Conservation (phyloP, 352 stramenopile genomes). For the Phytophthora boehmeriae region DNA sequence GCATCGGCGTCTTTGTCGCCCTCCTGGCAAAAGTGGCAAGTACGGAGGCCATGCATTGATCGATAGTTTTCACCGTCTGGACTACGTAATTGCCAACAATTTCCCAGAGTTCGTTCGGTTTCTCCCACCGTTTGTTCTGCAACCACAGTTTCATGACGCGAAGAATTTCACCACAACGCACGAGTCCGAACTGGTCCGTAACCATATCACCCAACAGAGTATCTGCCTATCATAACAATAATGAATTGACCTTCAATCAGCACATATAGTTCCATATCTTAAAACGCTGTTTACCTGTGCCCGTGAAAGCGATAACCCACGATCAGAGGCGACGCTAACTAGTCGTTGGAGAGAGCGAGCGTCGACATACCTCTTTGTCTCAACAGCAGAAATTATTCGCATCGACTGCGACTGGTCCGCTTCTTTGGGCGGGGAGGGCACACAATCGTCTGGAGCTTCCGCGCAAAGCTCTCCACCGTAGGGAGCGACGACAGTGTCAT, state of each 20-base stretch:
- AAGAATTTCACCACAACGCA: constrained; percentile 54
- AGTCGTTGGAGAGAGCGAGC: constrained; percentile 46
- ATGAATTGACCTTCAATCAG: too few relatives aligned
- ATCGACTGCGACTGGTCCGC: constrained; percentile 16
- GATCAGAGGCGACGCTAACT: constrained; percentile 48
- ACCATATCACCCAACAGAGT: constrained; percentile 36
- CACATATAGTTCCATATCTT: too few relatives aligned
- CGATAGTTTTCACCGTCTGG: constrained; percentile 18
- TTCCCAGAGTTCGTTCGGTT: constrained; percentile 46
- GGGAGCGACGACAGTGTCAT: constrained; percentile 1
- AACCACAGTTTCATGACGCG: constrained; percentile 57
- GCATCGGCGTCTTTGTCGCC: constrained; percentile 8
- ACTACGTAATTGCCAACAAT: constrained; percentile 22
- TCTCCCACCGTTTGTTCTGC: constrained; percentile 22
- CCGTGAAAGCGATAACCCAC: constrained; percentile 29
- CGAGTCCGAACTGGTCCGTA: constrained; percentile 47
- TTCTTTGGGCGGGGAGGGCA: constrained; percentile 18
- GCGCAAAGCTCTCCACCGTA: constrained; percentile 29
- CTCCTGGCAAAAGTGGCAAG: constrained; percentile 16
- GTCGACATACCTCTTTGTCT: constrained; percentile 47
- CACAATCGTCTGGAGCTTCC: constrained; percentile 43
- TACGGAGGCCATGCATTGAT: constrained; percentile 22
- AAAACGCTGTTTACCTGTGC: constrained; percentile 31
- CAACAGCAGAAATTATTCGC: constrained; percentile 18
- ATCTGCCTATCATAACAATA: constrained; percentile 52